phyloP scores from a whole-genome alignment of 495 filamentous ascomycete genomes.

The Penicillium soppii region DNA sequence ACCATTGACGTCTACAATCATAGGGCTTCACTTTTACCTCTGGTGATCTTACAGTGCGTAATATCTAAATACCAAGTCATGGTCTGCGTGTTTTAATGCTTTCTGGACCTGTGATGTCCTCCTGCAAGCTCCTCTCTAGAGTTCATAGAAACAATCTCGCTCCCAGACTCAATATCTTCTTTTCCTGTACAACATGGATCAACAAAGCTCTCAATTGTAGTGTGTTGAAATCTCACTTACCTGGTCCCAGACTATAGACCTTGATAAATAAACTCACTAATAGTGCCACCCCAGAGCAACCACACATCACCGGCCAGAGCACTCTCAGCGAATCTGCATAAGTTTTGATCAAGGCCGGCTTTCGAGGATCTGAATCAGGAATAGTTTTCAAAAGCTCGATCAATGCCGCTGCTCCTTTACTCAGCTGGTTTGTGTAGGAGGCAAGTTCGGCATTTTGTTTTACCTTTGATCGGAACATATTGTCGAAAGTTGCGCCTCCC shows the following conservation, averaged over 20 bases:
- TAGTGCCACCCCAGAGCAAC: slow-evolving; percentile 1
- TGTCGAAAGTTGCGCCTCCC: slow-evolving; percentile 58
- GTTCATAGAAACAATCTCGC: not conserved
- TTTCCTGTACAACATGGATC: not conserved
- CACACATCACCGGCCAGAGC: slow-evolving; percentile 38
- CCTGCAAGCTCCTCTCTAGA: not conserved
- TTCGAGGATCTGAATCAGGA: slow-evolving; percentile 25
- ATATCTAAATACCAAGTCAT: too few relatives aligned
- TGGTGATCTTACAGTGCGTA: too few relatives aligned
- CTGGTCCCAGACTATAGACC: not conserved
- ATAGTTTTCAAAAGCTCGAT: slow-evolving; percentile 50
- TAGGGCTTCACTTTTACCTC: too few relatives aligned
- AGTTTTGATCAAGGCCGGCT: slow-evolving; percentile 37
- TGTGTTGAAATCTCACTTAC: not conserved
- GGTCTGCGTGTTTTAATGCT: not conserved
- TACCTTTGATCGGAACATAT: slow-evolving; percentile 36
- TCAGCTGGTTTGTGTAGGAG: slow-evolving; percentile 33
- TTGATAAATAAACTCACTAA: slow-evolving; percentile 13
- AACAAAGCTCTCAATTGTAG: not conserved
- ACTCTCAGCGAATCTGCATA: slow-evolving; percentile 46
- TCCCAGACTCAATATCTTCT: not conserved
- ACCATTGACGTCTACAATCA: too few relatives aligned
- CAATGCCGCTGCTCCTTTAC: slow-evolving; percentile 49
- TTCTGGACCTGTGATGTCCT: not conserved
- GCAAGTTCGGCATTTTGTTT: slow-evolving; percentile 30